Base-by-base conservation (phyloP, 2,329 filamentous ascomycete genomes). In the Paracamarosporium sp. region DNA sequence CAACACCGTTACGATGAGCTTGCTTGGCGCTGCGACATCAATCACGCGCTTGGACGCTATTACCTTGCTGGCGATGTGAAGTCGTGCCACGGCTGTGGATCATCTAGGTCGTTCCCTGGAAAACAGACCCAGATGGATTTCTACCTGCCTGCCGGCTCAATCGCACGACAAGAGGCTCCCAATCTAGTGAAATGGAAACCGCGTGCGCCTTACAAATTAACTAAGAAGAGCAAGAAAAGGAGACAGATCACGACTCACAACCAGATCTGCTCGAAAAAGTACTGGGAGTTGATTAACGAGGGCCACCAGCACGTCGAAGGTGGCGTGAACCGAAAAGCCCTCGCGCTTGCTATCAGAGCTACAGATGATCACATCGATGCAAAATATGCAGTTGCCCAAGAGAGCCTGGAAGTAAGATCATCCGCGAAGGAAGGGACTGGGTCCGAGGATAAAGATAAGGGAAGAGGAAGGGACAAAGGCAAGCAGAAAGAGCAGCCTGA, bases 21-120 rank as follows among this genome's bases (percentile, higher is more conserved):
- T 31, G 67, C 69, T 4, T 73, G 68, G 68, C 63, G 68, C 20
- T 73, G 71, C 52, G 69, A 73, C 31, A 46, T 64, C 13, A 65
- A 60, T 22, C 71, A 73, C 20, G 68, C 64, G 5, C 61, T 72
- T 8, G 69, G 71, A 7, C 64, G 71, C 1, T 73, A 73, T 52
- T 73, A 73, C 40, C 60, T 70, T 17, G 65, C 69, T 6, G 64
- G 69, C 11, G 62, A 72, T 35, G 68, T 59, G 44, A 59, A 57
- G 6, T 53, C 56, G 1, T 72, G 71, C 45, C 64, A 64, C 8
- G 67, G 69, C 0, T 73, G 69, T 27, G 68, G 67, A 1, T 60
- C 60, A 0, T 63, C 58, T 33, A 62, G 50, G 11, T 33, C 7
- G 5, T 62, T 68, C 0, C 2, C 2, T 11, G 66, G 54, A 1